Evolutionary conservation across 1,284 basidiomycete species (phyloP).

Genomic region (Agroathelia rolfsii): DNA sequence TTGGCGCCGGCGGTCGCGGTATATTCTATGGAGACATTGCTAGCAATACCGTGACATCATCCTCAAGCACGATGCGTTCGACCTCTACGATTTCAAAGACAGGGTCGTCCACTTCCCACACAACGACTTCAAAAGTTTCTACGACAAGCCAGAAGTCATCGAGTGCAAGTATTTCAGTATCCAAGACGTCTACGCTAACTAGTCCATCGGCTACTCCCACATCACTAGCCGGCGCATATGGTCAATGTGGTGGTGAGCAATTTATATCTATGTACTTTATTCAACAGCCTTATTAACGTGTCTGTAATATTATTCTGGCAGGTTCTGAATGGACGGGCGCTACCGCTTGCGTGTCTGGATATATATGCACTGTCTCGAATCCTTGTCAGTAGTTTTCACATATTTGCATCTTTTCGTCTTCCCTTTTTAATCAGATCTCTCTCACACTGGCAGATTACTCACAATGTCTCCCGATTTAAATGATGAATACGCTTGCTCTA

Average conservation of each 20-base stretch:
- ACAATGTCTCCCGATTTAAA: slow-evolving; percentile 32
- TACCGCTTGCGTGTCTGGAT: slow-evolving; percentile 33
- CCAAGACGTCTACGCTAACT: slow-evolving; percentile 17
- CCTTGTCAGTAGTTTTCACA: slow-evolving; percentile 25
- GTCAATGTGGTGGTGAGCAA: slow-evolving; percentile 44
- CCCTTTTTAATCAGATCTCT: neutral
- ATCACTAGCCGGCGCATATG: slow-evolving; percentile 25
- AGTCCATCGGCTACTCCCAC: too few species aligned
- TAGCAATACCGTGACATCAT: too few species aligned
- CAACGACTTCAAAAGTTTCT: too few species aligned
- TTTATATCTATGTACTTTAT: too few species aligned
- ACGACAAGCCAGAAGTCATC: too few species aligned
- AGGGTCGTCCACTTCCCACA: slow-evolving; percentile 8
- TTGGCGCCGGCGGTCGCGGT: slow-evolving; percentile 56
- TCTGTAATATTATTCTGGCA: too few species aligned
- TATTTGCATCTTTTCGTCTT: neutral
- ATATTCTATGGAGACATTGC: slow-evolving; percentile 56
- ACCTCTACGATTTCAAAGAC: slow-evolving; percentile 8
- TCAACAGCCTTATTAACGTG: too few species aligned
- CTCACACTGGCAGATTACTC: slow-evolving; percentile 27
- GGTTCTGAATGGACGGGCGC: slow-evolving; percentile 35
- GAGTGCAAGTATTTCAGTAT: too few species aligned
- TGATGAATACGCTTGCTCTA: too few species aligned
- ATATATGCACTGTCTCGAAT: slow-evolving; percentile 29
- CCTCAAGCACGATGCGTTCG: neutral